phyloP scores from a whole-genome alignment of 805 yeast species.

The Nakazawaea ambrosiae region DNA sequence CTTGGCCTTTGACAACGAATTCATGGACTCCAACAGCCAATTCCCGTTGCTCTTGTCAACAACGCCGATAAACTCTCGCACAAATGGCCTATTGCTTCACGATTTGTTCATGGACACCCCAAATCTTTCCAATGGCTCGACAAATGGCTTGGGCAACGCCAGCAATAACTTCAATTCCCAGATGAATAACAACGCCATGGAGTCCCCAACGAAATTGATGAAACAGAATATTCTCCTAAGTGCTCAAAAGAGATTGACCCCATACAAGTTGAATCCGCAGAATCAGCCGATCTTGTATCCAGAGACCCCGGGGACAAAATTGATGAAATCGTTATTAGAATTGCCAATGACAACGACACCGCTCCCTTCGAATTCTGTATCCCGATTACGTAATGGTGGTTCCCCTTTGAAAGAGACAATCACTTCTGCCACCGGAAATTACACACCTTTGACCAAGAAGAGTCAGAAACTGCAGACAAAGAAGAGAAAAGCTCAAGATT shows the following conservation, averaged over 20 bases:
- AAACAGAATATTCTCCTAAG: slow-evolving; percentile 4
- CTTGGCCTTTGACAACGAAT: slow-evolving; percentile 8
- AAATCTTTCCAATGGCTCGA: slow-evolving; percentile 2
- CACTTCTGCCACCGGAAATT: neutral
- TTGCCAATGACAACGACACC: slow-evolving; percentile 8
- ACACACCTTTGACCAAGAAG: slow-evolving; percentile 3
- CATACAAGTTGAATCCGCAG: slow-evolving; percentile 3
- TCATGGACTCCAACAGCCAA: neutral
- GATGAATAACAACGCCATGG: neutral
- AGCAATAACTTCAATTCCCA: neutral
- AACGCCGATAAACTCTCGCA: slow-evolving; percentile 3
- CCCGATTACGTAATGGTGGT: slow-evolving; percentile 1
- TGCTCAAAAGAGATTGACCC: slow-evolving; percentile 7
- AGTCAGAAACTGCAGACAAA: neutral
- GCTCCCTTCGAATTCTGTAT: slow-evolving; percentile 2
- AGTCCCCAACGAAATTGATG: slow-evolving; percentile 10
- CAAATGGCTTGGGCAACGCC: neutral
- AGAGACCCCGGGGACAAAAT: slow-evolving; percentile 12
- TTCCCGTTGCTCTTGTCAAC: slow-evolving; percentile 8
- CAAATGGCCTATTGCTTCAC: slow-evolving; percentile 1
- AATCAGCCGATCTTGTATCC: slow-evolving; percentile 6
- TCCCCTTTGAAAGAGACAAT: slow-evolving; percentile 8
- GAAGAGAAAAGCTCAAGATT: slow-evolving; percentile 1
- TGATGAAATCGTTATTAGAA: slow-evolving; percentile 10
- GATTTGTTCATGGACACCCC: slow-evolving; percentile 12